phyloP scores from a whole-genome alignment of 805 yeast species.

The Candida coquimbonensis region DNA sequence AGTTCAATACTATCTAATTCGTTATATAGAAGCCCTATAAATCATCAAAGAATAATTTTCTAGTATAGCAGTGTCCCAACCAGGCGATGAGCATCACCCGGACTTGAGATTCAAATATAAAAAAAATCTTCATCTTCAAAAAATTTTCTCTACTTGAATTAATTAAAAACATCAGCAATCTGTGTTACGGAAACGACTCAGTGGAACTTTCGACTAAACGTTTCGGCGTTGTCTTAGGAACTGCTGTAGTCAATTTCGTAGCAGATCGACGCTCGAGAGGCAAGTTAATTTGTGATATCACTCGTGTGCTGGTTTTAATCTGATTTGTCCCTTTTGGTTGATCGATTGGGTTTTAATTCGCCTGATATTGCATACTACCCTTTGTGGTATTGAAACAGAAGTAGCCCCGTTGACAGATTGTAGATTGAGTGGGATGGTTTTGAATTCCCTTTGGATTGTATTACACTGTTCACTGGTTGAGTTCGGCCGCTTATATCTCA shows the following conservation, averaged over 20 bases:
- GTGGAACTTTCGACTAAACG: constrained; percentile 21
- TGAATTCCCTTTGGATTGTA: constrained; percentile 42
- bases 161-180: constrained; percentile 30
- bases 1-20: no score
- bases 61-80: constrained; percentile 3
- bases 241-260: constrained; percentile 23
- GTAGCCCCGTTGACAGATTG: constrained; percentile 98
- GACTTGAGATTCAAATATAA: neutral
- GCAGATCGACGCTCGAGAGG: constrained; percentile 61
- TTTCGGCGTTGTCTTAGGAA: constrained; percentile 13
- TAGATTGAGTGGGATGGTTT: constrained; percentile 59
- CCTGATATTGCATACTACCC: constrained; percentile 19
- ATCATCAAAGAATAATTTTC: neutral
- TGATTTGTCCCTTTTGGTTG: constrained; percentile 32
- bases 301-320: constrained; percentile 4
- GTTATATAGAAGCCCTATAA: neutral
- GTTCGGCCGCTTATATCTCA: constrained; percentile 43
- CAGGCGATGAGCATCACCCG: constrained; percentile 8
- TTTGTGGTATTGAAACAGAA: constrained; percentile 49
- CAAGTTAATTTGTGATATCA: constrained; percentile 25
- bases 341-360: constrained; percentile 57
- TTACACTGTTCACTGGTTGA: constrained; percentile 17
- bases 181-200: constrained; percentile 45
- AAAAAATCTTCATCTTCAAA: neutral
- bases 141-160: constrained; percentile 7